Percentiles rank a stretch among this genome's conserved stretches.
Conservation (phyloP, 768 basidiomycete genomes). For the Pleurotus tuber-regium region DNA sequence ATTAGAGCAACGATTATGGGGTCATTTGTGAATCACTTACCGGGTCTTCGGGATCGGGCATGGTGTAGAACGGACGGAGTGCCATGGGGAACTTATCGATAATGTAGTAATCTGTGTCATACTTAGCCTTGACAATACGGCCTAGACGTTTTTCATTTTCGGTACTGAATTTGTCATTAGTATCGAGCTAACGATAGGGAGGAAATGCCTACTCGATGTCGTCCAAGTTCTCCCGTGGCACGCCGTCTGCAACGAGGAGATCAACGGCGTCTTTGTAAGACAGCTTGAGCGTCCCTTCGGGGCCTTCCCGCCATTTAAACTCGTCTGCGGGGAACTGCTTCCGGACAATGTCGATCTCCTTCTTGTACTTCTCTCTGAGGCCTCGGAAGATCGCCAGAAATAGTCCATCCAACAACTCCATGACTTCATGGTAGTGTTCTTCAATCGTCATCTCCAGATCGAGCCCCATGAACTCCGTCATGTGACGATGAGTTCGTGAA, state of each 20-base stretch:
- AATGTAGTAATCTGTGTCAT: conserved; percentile 98
- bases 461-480: conserved; percentile 97
- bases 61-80: conserved; percentile 98
- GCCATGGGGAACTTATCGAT: conserved; percentile 98
- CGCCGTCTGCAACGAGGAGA: conserved; percentile 83
- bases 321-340: conserved; percentile 94
- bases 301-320: conserved; percentile 92
- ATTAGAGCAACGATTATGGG: conserved; percentile 11
- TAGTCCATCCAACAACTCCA: conserved; percentile 87
- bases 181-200: conserved; percentile 12
- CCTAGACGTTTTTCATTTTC: conserved; percentile 95
- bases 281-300: conserved; percentile 82
- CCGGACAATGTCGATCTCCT: conserved; percentile 79
- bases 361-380: conserved; percentile 69
- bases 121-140: conserved; percentile 85
- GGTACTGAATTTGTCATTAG: conserved; percentile 52
- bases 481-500: conserved; percentile 94
- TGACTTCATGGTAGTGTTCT: conserved; percentile 97
- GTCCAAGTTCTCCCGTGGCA: conserved; percentile 72
- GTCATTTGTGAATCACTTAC: conserved; percentile 40
- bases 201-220: conserved; percentile 74
- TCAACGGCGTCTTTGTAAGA: conserved; percentile 88
- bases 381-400: conserved; percentile 86
- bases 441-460: conserved; percentile 99
- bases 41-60: conserved; percentile 92